Conservation (phyloP, 345 rosid species). For the Salix arbutifolia region DNA sequence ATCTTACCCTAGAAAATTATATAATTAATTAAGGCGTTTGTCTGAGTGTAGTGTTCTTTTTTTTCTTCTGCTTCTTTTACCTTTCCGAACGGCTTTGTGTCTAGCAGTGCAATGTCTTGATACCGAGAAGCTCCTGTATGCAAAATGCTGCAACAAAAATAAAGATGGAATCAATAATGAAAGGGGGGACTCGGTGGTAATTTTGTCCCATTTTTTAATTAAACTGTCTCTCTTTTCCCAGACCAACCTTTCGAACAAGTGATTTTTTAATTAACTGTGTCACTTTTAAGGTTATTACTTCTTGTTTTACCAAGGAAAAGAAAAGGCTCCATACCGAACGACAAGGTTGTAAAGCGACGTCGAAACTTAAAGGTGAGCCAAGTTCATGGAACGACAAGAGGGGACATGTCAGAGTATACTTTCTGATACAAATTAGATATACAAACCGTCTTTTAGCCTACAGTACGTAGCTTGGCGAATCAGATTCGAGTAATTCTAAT, state of each 20-base stretch:
- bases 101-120: slow-evolving; percentile 62
- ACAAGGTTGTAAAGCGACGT: too few relatives aligned
- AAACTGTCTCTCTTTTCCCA: too few relatives aligned
- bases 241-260: too few relatives aligned
- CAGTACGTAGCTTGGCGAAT: background rate
- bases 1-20: background rate
- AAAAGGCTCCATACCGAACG: too few relatives aligned
- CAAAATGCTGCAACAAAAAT: slow-evolving; percentile 39
- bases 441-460: background rate
- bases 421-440: background rate
- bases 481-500: background rate
- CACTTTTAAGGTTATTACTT: background rate
- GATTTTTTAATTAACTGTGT: background rate
- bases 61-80: slow-evolving; percentile 5
- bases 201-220: too few relatives aligned
- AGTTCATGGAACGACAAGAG: background rate
- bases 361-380: background rate
- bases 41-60: background rate
- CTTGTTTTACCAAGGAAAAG: too few relatives aligned
- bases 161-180: background rate
- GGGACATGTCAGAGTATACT: background rate
- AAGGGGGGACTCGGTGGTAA: background rate
- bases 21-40: too few relatives aligned
- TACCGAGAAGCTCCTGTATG: slow-evolving; percentile 47
- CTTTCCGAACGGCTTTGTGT: slow-evolving; percentile 62